These are phyloP conservation scores for Calonectria ilicicola DNA, from an alignment of 2,329 filamentous ascomycete genomes.

Conservation along the genomic window DNA sequence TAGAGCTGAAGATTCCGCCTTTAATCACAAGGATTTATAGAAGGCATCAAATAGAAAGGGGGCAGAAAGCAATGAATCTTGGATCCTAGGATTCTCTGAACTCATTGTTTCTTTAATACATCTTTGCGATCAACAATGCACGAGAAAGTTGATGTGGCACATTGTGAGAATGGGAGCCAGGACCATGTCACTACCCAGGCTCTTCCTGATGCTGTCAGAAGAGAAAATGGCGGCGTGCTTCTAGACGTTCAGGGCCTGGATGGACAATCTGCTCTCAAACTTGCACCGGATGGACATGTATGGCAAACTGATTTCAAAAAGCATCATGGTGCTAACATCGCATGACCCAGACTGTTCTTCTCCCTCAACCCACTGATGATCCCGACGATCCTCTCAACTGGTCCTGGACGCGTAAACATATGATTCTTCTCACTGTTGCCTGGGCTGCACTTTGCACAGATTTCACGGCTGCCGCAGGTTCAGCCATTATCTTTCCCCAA, in stretches of 20 bases:
- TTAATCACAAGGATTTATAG: neutral
- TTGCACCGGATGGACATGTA: neutral
- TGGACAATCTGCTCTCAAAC: neutral
- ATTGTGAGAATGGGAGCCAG: neutral
- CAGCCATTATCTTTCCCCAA: conserved; percentile 24
- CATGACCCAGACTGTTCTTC: conserved; percentile 17
- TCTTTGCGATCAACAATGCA: neutral
- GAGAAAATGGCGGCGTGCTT: neutral
- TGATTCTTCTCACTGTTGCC: conserved; percentile 24
- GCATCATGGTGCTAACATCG: too few relatives aligned
- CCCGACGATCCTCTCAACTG: conserved; percentile 31
- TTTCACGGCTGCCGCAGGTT: conserved; percentile 26
- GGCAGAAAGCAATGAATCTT: too few relatives aligned
- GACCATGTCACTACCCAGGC: neutral
- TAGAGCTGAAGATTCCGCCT: neutral
- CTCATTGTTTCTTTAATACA: too few relatives aligned
- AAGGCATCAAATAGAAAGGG: neutral
- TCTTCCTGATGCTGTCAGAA: neutral
- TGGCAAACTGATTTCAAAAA: neutral
- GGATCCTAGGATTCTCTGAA: too few relatives aligned
- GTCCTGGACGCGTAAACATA: conserved; percentile 29
- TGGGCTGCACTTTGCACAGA: conserved; percentile 27
- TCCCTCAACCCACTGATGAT: conserved; percentile 31
- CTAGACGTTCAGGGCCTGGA: neutral
- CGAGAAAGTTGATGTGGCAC: neutral